A percentile compares a stretch with the other conserved stretches of the same genome.
phyloP scores from a whole-genome alignment of 2,329 filamentous ascomycete species.

The Venturia oleaginea region DNA sequence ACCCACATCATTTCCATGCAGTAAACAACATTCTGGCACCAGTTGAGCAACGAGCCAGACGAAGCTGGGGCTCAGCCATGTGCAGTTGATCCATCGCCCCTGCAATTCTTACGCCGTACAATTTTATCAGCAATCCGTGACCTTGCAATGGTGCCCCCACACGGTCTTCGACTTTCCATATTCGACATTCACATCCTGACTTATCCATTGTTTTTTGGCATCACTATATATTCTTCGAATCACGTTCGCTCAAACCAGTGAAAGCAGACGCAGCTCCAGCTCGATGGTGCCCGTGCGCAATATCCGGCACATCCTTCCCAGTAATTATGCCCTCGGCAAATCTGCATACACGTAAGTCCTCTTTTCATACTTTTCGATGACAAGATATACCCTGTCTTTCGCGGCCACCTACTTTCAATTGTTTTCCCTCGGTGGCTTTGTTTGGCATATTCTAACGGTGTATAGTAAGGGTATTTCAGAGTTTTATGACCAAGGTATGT shows the following conservation, averaged over 20 bases:
- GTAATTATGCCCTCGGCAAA: background rate
- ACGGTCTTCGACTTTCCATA: slow-evolving; percentile 1
- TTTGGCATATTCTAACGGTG: background rate
- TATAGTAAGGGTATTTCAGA: background rate
- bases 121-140: background rate
- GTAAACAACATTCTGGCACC: slow-evolving; percentile 7
- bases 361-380: background rate
- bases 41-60: background rate
- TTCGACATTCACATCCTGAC: slow-evolving; percentile 1
- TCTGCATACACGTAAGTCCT: background rate
- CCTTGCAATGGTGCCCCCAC: background rate
- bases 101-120: background rate
- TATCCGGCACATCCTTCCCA: background rate
- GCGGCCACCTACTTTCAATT: background rate
- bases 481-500: background rate
- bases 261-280: background rate
- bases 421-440: background rate
- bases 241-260: background rate
- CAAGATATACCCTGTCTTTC: background rate
- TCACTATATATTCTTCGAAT: background rate
- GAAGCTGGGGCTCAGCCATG: background rate
- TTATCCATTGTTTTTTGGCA: background rate
- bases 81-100: background rate
- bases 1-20: slow-evolving; percentile 6
- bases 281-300: background rate